Evolutionary conservation across 805 yeast species (phyloP).

Genomic region (Ogataea corticis): DNA sequence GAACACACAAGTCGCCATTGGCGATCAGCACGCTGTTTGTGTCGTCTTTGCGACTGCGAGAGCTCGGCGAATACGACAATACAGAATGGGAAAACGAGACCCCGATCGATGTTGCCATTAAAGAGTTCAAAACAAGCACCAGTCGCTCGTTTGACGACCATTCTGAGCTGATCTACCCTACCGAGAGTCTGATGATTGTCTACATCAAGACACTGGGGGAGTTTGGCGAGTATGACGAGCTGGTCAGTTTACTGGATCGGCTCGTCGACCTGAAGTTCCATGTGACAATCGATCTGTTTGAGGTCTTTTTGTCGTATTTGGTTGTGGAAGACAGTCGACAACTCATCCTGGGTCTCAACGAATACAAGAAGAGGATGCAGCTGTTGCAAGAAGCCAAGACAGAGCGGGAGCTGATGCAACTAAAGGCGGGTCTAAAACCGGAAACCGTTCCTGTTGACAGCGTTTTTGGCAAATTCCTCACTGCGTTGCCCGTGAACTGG

Average conservation of each 20-base stretch:
- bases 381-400: conserved; percentile 18
- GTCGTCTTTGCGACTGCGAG: conserved; percentile 41
- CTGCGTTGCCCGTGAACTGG: conserved; percentile 29
- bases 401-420: conserved; percentile 25
- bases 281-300: conserved; percentile 21
- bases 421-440: conserved; percentile 14
- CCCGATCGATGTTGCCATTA: conserved; percentile 62
- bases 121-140: conserved; percentile 50
- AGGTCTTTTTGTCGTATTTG: conserved; percentile 21
- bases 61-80: conserved; percentile 12
- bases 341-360: conserved; percentile 22
- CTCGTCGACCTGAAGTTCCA: conserved; percentile 48
- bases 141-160: conserved; percentile 37
- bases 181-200: conserved; percentile 47
- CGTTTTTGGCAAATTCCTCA: conserved; percentile 24
- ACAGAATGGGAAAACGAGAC: conserved; percentile 52
- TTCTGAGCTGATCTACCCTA: conserved; percentile 42
- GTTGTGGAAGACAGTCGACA: conserved; percentile 22
- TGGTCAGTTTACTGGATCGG: conserved; percentile 52
- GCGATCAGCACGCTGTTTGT: conserved; percentile 47
- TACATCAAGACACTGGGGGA: conserved; percentile 52
- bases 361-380: conserved; percentile 19
- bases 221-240: conserved; percentile 50
- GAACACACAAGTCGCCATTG: conserved; percentile 22
- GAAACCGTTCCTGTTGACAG: conserved; percentile 15